A percentile compares a stretch with the other conserved stretches of the same genome.
These are phyloP conservation scores for Irpex rosettiformis DNA, from an alignment of 1,284 basidiomycete species.

Conservation along the genomic window DNA sequence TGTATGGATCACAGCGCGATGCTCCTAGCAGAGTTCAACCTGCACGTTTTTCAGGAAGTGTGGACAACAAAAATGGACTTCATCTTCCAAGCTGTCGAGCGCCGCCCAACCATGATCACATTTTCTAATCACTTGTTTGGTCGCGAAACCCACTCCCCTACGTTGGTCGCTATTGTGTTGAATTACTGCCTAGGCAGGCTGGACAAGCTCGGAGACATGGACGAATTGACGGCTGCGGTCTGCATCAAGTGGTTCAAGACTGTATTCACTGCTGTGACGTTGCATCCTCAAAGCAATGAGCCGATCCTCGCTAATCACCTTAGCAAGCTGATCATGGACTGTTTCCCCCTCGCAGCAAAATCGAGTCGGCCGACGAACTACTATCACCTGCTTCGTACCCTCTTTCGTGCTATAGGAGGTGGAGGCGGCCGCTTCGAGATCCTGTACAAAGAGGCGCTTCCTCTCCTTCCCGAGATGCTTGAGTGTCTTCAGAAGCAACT, in stretches of 20 bases:
- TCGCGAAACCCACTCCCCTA: constrained; percentile 83
- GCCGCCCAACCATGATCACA: constrained; percentile 79
- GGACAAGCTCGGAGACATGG: constrained; percentile 82
- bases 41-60: constrained; percentile 91
- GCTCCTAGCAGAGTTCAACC: constrained; percentile 79
- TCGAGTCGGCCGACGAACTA: constrained; percentile 91
- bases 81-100: constrained; percentile 79
- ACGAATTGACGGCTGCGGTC: constrained; percentile 77
- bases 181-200: constrained; percentile 85
- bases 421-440: constrained; percentile 93
- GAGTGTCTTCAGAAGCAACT: constrained; percentile 93
- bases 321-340: constrained; percentile 94
- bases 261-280: constrained; percentile 88
- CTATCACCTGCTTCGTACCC: constrained; percentile 89
- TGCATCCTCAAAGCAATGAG: constrained; percentile 82
- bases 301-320: constrained; percentile 90
- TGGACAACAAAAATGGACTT: constrained; percentile 91
- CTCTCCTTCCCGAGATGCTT: constrained; percentile 95
- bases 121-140: constrained; percentile 87
- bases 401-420: constrained; percentile 97
- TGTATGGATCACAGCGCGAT: constrained; percentile 84
- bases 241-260: constrained; percentile 95
- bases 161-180: constrained; percentile 90
- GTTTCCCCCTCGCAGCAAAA: constrained; percentile 91
- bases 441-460: constrained; percentile 95